Evolutionary conservation across 768 basidiomycete species (phyloP), one percentile per base, ranked within the genome.

Genomic region (Trametes cubensis): DNA sequence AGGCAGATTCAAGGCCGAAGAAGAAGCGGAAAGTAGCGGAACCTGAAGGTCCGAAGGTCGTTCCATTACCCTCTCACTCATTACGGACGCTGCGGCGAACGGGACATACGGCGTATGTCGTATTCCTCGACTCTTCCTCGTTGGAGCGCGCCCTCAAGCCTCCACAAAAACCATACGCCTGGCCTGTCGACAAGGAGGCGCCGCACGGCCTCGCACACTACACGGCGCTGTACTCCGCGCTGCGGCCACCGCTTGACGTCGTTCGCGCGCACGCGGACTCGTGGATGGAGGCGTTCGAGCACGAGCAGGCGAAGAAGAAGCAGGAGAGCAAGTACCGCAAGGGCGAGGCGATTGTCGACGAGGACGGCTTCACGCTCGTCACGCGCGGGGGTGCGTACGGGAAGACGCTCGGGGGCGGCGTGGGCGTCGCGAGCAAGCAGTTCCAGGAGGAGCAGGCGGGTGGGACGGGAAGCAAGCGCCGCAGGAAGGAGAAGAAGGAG

Each of bases 301-400:
- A 86, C 71, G 82, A 88, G 60, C 76, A 83, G 42, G 83, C 84
- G 28, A 85, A 84, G 73, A 76, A 76, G 64, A 86, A 80, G 71
- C 84, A 83, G 65, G 81, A 82, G 70, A 83, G 85, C 23, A 80
- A 84, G 70, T 92, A 90, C 70, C 81, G 78, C 66, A 92, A 92
- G 71, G 92, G 92, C 21, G 93, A 94, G 69, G 93, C 90, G 6
- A 81, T 96, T 58, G 90, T 96, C 45, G 95, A 98, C 72, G 94
- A 91, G 62, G 95, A 98, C 63, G 95, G 95, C 2, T 98, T 96
- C 73, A 96, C 94, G 13, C 83, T 98, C 14, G 95, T 98, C 39
- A 91, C 89, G n/a, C 82, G 95, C 40, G 92, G 94, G 5, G 95
- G 95, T 14, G 88, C 89, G 21, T 95, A 95, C 68, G 94, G 95